Percentiles rank a stretch among this genome's conserved stretches.
phyloP scores from a whole-genome alignment of 129 eudicot species.

The Flaveria robusta region DNA sequence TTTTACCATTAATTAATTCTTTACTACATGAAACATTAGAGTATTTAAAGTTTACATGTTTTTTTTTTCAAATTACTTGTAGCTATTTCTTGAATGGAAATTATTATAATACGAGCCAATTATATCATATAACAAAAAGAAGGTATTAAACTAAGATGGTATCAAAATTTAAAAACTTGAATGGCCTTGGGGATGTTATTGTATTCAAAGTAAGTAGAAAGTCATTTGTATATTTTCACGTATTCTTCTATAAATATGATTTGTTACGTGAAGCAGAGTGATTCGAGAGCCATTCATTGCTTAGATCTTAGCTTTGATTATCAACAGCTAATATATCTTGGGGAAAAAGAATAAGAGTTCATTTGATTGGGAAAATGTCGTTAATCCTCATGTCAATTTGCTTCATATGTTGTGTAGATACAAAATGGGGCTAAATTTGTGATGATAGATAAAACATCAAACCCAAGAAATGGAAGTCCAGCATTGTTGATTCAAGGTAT shows the following conservation, averaged over 20 bases:
- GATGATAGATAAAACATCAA: slow-evolving; percentile 54
- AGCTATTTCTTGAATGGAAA: neutral
- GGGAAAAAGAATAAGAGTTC: neutral
- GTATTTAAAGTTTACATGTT: neutral
- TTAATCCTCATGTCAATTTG: neutral
- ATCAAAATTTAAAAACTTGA: neutral
- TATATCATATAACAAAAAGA: neutral
- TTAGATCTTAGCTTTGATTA: neutral
- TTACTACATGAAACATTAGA: slow-evolving; percentile 8
- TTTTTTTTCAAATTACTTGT: neutral
- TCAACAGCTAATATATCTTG: neutral
- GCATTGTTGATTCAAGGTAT: slow-evolving; percentile 83
- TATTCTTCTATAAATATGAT: neutral
- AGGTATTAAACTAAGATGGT: neutral
- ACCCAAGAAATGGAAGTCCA: slow-evolving; percentile 72
- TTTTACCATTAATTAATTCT: slow-evolving; percentile 9
- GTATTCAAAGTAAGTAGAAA: slow-evolving; percentile 1
- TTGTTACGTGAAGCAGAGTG: neutral
- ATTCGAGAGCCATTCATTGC: neutral
- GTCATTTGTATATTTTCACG: neutral
- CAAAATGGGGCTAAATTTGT: slow-evolving; percentile 81
- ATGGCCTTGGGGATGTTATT: neutral
- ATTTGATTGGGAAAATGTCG: neutral
- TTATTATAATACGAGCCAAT: neutral
- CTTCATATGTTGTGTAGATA: slow-evolving; percentile 49